Percentiles rank a stretch among this genome's conserved stretches.
Conservation (phyloP, 75 land plant species). For the Picea sitchensis region DNA sequence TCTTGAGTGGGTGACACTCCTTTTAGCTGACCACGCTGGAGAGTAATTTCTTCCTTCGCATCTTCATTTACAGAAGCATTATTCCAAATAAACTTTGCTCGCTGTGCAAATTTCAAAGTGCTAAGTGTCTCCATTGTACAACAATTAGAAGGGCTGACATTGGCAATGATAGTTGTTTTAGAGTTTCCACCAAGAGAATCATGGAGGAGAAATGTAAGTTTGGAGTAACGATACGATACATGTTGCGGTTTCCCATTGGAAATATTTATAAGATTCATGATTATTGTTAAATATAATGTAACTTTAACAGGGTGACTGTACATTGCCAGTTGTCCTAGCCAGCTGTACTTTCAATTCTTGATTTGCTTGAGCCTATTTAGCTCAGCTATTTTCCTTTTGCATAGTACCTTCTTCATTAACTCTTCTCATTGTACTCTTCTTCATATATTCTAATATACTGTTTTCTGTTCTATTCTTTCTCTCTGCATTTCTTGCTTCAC, state of each 20-base stretch:
- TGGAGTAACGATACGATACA: slow-evolving; percentile 94
- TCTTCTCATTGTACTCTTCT: too few species aligned
- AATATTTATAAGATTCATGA: slow-evolving; percentile 87
- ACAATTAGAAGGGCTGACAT: slow-evolving; percentile 10
- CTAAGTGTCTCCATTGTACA: slow-evolving; percentile 90
- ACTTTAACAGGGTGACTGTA: too few species aligned
- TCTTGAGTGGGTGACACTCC: slow-evolving; percentile 23
- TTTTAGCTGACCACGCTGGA: slow-evolving; percentile 44
- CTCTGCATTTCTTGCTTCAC: too few species aligned
- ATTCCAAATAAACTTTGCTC: slow-evolving; percentile 92
- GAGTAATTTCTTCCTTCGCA: slow-evolving; percentile 71
- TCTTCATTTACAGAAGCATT: slow-evolving; percentile 30
- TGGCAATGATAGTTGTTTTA: too few species aligned
- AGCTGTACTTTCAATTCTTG: too few species aligned
- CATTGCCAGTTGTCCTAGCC: too few species aligned
- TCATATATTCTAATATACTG: too few species aligned
- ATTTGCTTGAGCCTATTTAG: too few species aligned
- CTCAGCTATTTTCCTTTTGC: too few species aligned
- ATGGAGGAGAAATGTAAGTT: slow-evolving; percentile 93
- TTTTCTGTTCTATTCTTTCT: too few species aligned
- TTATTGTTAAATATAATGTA: slow-evolving; percentile 15
- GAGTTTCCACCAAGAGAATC: too few species aligned
- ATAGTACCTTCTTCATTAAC: too few species aligned
- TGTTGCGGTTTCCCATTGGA: slow-evolving; percentile 83
- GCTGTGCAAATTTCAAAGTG: slow-evolving; percentile 97